These are phyloP conservation scores for Brassica balearica DNA, from an alignment of 441 rosid species.

Conservation along the genomic window DNA sequence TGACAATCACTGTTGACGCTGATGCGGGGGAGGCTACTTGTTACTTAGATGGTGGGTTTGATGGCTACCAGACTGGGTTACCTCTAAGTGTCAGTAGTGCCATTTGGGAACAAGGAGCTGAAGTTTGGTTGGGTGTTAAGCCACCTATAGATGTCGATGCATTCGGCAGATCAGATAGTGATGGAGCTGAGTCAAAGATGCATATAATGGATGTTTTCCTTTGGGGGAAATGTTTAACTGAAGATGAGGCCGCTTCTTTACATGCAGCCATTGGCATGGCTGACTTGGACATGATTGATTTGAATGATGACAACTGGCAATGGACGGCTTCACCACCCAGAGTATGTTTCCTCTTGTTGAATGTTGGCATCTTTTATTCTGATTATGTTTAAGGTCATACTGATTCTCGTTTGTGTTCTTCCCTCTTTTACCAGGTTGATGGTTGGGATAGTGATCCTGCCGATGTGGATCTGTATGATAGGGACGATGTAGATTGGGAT, in stretches of 20 bases:
- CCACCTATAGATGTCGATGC: slow-evolving; percentile 97
- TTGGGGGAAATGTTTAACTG: slow-evolving; percentile 98
- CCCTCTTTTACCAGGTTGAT: slow-evolving; percentile 68
- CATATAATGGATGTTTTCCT: slow-evolving; percentile 99
- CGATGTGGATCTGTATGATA: slow-evolving; percentile 96
- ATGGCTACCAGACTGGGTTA: slow-evolving; percentile 84
- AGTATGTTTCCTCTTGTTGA: slow-evolving; percentile 56
- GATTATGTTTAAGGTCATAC: slow-evolving; percentile 34
- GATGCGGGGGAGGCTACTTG: slow-evolving; percentile 98
- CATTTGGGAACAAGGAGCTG: slow-evolving; percentile 96
- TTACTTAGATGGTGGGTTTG: slow-evolving; percentile 98
- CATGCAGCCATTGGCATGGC: slow-evolving; percentile 76
- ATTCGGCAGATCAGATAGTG: slow-evolving; percentile 99
- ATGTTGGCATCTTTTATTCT: slow-evolving; percentile 4
- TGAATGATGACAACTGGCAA: slow-evolving; percentile 96
- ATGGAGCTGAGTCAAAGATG: slow-evolving; percentile 99
- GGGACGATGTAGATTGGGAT: slow-evolving; percentile 99
- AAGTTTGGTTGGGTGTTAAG: slow-evolving; percentile 93
- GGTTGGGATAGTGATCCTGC: slow-evolving; percentile 99
- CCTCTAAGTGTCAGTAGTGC: slow-evolving; percentile 70
- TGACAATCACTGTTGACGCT: slow-evolving; percentile 96
- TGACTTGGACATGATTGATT: slow-evolving; percentile 82
- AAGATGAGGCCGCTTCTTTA: slow-evolving; percentile 92
- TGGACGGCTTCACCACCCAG: slow-evolving; percentile 99
- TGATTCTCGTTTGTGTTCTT: slow-evolving; percentile 42